Evolutionary conservation across 2,329 filamentous ascomycete genomes (phyloP), one percentile per base, ranked within the genome.

Genomic region (Calonectria pauciramosa): DNA sequence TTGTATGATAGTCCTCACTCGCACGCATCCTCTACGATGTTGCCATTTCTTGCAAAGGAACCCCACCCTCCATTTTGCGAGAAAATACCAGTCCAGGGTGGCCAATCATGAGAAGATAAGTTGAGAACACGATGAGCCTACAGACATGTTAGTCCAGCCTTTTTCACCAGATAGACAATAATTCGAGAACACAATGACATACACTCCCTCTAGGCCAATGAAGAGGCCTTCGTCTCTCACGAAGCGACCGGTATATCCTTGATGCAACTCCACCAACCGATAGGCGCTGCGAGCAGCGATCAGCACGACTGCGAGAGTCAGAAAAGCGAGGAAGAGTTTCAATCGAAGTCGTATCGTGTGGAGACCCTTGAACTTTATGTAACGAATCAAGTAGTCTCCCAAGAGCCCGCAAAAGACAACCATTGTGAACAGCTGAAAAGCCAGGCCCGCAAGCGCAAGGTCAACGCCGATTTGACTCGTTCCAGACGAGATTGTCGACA

Each of bases 271-370:
- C 0, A 88, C 88, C 18, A 91, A 87, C 28, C 91, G 87, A 77
- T 90, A 93, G 41, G 90, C 85, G 60, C 87, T 91, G n/a, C 91
- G 85, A 16, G 89, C 87, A 65, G 91, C 86, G 72, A 92, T 90
- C 60, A 86, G 86, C 2, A 92, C 60, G 7, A 90, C 91, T 0
- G 89, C 86, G 2, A 90, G 79, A 0, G 83, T 79, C 18, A 91
- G 83, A 26, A 87, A 88, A 14, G 80, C 56, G n/a, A 90, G 78
- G 23, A 79, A 79, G 0, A 77, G 30, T 30, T 59, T 74, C 11
- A 77, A 65, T 10, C 70, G 69, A 0, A 36, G 23, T 1, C 23
- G 38, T 1, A 76, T 60, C 3, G 41, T 63, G 3, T 32, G 38
- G 3, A 60, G 9, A n/a, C 64, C 52, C 1, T 65, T 66, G 2